Evolutionary conservation across 768 basidiomycete genomes (phyloP).

Genomic region (Fomitopsis pulvina): DNA sequence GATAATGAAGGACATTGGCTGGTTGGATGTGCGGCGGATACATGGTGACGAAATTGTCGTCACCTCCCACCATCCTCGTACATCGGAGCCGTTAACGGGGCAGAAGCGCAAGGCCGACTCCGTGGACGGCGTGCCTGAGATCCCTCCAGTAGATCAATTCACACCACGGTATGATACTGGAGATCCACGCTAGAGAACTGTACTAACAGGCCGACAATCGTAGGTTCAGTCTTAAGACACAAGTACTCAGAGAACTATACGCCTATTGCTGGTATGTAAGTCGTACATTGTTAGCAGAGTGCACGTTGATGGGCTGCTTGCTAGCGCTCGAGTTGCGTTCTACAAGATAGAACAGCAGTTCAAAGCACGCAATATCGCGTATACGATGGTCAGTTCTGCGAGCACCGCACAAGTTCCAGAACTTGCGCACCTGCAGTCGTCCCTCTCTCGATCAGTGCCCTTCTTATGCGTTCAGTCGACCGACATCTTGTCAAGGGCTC

Average conservation of each 20-base stretch:
- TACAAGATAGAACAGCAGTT: constrained; percentile 85
- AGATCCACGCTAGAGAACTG: not conserved
- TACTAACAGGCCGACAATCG: not conserved
- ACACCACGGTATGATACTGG: constrained; percentile 10
- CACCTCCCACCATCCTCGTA: constrained; percentile 1
- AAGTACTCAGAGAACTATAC: constrained; percentile 71
- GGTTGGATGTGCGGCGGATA: constrained; percentile 69
- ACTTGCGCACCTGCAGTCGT: constrained; percentile 57
- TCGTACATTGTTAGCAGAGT: not conserved
- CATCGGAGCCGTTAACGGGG: constrained; percentile 11
- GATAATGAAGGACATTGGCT: constrained; percentile 72
- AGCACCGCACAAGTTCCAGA: constrained; percentile 36
- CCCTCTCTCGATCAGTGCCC: constrained; percentile 72
- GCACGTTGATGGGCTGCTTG: not conserved
- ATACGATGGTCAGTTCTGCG: constrained; percentile 64
- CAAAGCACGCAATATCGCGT: constrained; percentile 74
- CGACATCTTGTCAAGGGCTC: constrained; percentile 75
- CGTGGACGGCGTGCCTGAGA: constrained; percentile 4
- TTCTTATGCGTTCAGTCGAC: constrained; percentile 77
- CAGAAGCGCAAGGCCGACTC: constrained; percentile 26
- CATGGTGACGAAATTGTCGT: constrained; percentile 22
- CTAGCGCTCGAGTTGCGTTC: constrained; percentile 85
- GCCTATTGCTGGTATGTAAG: constrained; percentile 77
- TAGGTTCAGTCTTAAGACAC: constrained; percentile 64
- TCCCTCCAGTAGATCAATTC: constrained; percentile 18